Evolutionary conservation across 495 filamentous ascomycete species (phyloP), one percentile per base, ranked within the genome.

Genomic region (Podospora conica): DNA sequence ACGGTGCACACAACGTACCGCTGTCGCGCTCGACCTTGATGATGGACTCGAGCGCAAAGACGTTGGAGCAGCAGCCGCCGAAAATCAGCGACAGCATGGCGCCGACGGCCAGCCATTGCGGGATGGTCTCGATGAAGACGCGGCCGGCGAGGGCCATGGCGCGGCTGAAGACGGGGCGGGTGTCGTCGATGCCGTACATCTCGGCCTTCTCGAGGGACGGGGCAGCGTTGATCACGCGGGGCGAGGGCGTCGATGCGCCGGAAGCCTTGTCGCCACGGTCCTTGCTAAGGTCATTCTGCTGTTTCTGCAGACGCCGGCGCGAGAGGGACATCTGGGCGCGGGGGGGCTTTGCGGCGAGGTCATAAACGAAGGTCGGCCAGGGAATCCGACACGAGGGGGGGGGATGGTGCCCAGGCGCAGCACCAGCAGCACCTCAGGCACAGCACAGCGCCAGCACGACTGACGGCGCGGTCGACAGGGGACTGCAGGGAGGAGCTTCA

Each of bases 11-110:
- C 22, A 61, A 67, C 79, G 61, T 81, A 86, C 84, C 86, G 70
- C 82, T 85, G 31, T 84, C 83, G 59, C 87, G 85, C 73, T 89
- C 85, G 72, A 86, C 78, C 91, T 96, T 96, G 72, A 98, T 87
- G 71, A 98, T 96, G 22, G 91, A 92, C 76, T 99, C 95, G 53
- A 99, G 86, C 9, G 93, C 90, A 79, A 96, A 98, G 28, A 98
- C 95, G 82, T 98, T 99, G 29, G 93, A 92, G 82, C 95, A 99
- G 74, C 95, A 99, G 40, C 95, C 95, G 53, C 96, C 95, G 74
- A 98, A 97, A 58, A 98, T 98, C 64, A 97, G 81, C 23, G 82
- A 86, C n/a, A 92, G 80, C 82, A 96, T 95, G 67, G 88, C 82
- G 28, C 84, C 78, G 55, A 88, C 81, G 64, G 84, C 85, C 9